Evolutionary conservation across 176 grass and related monocot species (phyloP).

Genomic region (Zoysia japonica): DNA sequence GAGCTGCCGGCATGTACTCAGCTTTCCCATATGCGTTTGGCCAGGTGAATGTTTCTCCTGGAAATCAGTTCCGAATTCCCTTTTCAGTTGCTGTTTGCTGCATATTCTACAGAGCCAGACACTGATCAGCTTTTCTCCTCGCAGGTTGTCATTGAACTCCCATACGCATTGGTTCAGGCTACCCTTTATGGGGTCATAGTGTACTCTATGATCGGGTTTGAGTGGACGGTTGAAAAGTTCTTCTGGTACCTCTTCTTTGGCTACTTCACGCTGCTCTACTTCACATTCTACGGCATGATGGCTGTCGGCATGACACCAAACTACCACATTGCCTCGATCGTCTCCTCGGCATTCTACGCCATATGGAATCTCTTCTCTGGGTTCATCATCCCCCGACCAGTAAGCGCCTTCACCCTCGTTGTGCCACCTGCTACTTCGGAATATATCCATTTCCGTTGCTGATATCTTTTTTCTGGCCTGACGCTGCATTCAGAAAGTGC

Average conservation of each 20-base stretch:
- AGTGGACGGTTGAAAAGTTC: conserved; percentile 81
- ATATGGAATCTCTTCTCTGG: conserved; percentile 93
- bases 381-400: conserved; percentile 59
- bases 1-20: conserved; percentile 88
- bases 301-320: conserved; percentile 75
- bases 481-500: conserved; percentile 56
- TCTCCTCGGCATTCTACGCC: conserved; percentile 65
- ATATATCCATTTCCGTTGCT: neutral
- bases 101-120: neutral
- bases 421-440: neutral
- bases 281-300: conserved; percentile 99
- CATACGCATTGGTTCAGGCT: conserved; percentile 70
- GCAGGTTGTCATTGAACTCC: conserved; percentile 79
- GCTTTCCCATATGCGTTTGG: conserved; percentile 95
- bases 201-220: conserved; percentile 87
- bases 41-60: conserved; percentile 58
- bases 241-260: conserved; percentile 91
- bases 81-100: conserved; percentile 1
- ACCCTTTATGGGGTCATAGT: conserved; percentile 63
- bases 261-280: conserved; percentile 91
- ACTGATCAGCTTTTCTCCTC: conserved; percentile 5
- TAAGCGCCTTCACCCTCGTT: conserved; percentile 30
- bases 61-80: neutral
- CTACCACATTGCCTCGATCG: conserved; percentile 65
- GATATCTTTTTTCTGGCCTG: conserved; percentile 31